These are phyloP conservation scores for Hawksworthiomyces lignivorus DNA, from an alignment of 2,329 filamentous ascomycete species.

Conservation along the genomic window DNA sequence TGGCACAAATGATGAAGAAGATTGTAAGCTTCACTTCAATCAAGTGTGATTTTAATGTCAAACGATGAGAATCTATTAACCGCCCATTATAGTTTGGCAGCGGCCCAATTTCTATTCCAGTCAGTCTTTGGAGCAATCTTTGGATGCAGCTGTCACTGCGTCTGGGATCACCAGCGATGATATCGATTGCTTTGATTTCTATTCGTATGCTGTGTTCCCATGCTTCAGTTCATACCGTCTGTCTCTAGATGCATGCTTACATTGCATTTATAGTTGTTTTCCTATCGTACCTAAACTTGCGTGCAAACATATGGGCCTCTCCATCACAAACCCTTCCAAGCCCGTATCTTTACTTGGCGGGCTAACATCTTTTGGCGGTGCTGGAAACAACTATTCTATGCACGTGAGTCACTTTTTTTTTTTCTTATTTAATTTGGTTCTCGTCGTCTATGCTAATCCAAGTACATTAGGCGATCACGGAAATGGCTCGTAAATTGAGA, in stretches of 20 bases:
- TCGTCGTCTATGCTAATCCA: no score
- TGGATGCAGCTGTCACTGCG: constrained; percentile 7
- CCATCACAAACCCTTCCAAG: neutral
- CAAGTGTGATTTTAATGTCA: no score
- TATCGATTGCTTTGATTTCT: constrained; percentile 10
- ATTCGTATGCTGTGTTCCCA: constrained; percentile 1
- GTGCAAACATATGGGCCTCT: constrained; percentile 8
- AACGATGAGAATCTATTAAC: no score
- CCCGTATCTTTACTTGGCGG: constrained; percentile 9
- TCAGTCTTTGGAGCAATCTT: constrained; percentile 5
- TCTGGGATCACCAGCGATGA: constrained; percentile 1
- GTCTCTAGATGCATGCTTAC: neutral
- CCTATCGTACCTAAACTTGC: constrained; percentile 12
- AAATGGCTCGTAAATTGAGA: constrained; percentile 8
- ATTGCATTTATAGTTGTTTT: constrained; percentile 2
- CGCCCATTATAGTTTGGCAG: constrained; percentile 7
- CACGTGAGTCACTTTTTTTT: neutral
- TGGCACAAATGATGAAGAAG: constrained; percentile 8
- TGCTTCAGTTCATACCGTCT: neutral
- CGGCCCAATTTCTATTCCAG: constrained; percentile 8
- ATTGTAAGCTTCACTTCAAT: constrained; percentile 2
- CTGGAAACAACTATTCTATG: constrained; percentile 13
- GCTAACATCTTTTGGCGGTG: constrained; percentile 12
- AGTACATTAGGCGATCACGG: constrained; percentile 4
- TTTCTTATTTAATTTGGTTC: no score